A percentile compares a stretch with the other conserved stretches of the same genome.
phyloP scores from a whole-genome alignment of 2,329 filamentous ascomycete species.

The Coniochaeta pulveracea region DNA sequence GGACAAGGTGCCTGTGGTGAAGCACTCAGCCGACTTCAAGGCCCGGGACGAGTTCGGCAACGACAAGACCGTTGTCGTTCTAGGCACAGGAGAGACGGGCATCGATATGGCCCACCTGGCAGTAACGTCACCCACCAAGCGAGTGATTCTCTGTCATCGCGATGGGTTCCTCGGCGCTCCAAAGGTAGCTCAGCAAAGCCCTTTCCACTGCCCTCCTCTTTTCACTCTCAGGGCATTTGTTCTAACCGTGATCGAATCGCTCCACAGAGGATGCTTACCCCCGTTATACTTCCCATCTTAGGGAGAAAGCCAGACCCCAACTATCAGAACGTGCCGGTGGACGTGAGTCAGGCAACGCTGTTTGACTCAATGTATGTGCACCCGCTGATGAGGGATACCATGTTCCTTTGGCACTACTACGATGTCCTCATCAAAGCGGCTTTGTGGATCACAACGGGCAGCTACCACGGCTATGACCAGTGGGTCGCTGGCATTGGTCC shows the following conservation, averaged over 20 bases:
- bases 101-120: constrained; percentile 24
- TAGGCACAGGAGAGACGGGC: constrained; percentile 25
- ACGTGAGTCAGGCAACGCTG: constrained; percentile 32
- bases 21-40: constrained; percentile 26
- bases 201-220: neutral
- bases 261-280: constrained; percentile 6
- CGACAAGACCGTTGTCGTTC: constrained; percentile 21
- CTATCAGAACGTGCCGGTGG: constrained; percentile 31
- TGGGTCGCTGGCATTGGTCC: constrained; percentile 32
- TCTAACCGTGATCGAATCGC: neutral
- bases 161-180: constrained; percentile 24
- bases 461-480: constrained; percentile 32
- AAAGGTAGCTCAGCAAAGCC: constrained; percentile 18
- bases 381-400: constrained; percentile 27
- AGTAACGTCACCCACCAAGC: constrained; percentile 20
- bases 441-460: constrained; percentile 30
- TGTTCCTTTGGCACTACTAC: constrained; percentile 32
- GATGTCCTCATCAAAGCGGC: constrained; percentile 31
- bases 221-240: neutral
- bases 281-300: constrained; percentile 9
- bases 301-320: constrained; percentile 8
- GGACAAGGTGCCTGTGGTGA: constrained; percentile 14
- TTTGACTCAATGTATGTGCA: constrained; percentile 41
- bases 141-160: constrained; percentile 24
- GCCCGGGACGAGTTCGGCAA: constrained; percentile 18